Base-by-base conservation (phyloP, 495 filamentous ascomycete species). In the Aspergillus carlsbadensis region DNA sequence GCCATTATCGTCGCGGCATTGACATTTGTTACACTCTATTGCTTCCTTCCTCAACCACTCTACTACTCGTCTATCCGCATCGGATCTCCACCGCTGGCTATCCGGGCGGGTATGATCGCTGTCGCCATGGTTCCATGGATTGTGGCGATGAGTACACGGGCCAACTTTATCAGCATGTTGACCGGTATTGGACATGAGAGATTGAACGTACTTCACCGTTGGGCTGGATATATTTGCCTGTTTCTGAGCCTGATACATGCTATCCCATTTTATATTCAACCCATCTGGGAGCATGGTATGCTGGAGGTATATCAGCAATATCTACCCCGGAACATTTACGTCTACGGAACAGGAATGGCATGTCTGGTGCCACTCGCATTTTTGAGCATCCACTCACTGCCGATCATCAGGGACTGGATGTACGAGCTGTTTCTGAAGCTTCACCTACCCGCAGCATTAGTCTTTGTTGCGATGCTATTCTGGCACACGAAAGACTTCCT, bases 401-500 rank as follows among this genome's bases (percentile, higher is more conserved):
- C 89, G 5, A 77, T 90, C 39, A 43, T 87, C 1, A 80, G 87
- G 24, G 66, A 72, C 24, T 70, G 73, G 71, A 78, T 82, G 70
- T 97, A 97, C 67, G 93, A 98, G 67, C 68, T 91, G 2, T 98
- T 97, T 64, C 81, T 93, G 14, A 70, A 84, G 29, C 69, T 93
- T 14, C 93, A 98, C 65, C 85, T 91, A 1, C 89, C 92, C 0
- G 84, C 90, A 10, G 87, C 92, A 2, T 81, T 92, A 46, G 78
- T 90, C 34, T 96, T 90, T 64, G 68, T 97, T 31, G 91, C 78
- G 10, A 81, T 96, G 74, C 81, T 98, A 14, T 96, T 98, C 71
- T 98, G 93, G 93, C 93, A 98, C 70, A 94, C 88, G 62, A 86
- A 90, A 63, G 96, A 98, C 69, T 95, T 90, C 66, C 78, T 98